Base-by-base conservation (phyloP, 768 basidiomycete species). In the Clavulina sp. region DNA sequence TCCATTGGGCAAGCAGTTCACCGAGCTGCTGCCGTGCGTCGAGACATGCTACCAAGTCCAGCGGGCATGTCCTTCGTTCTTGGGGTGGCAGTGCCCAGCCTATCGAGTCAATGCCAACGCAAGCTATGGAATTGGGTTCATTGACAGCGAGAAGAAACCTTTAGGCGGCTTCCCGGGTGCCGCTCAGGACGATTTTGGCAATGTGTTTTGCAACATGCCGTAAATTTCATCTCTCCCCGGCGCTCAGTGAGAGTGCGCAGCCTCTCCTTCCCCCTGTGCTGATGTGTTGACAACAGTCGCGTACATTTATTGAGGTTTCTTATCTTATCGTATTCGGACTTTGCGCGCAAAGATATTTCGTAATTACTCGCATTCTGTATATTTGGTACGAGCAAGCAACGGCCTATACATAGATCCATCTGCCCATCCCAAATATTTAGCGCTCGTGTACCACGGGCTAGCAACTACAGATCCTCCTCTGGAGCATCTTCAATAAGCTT, bases 401-500 rank as follows among this genome's bases (percentile, higher is more conserved):
- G n/a, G n/a, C n/a, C n/a, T n/a, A n/a, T n/a, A n/a, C n/a, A n/a
- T n/a, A n/a, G n/a, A n/a, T n/a, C n/a, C n/a, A n/a, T n/a, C n/a
- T n/a, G n/a, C 34, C 19, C 34, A 38, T 38, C 34, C 9, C 19
- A 19, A 9, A 9, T 38, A 9, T 19, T 19, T 9, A 9, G 9
- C 34, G 9, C 34, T 38, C 34, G 19, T 38, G 19, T 38, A 38
- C 34, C 34, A 19, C 19, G 34, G 34, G 19, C 19, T 19, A 38
- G 34, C 9, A 30, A 19, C 19, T 52, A 44, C 5, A 81, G 69
- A 63, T 78, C 68, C 57, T 83, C 80, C 64, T 83, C 81, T 9
- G 76, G 73, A 6, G 69, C 77, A 52, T 82, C 80, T 62, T 88
- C 86, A 52, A 88, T 89, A 75, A 88, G 71, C 66, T 70, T 78